Conservation (phyloP, 257 asterid species). For the Haberlea rhodopensis region DNA sequence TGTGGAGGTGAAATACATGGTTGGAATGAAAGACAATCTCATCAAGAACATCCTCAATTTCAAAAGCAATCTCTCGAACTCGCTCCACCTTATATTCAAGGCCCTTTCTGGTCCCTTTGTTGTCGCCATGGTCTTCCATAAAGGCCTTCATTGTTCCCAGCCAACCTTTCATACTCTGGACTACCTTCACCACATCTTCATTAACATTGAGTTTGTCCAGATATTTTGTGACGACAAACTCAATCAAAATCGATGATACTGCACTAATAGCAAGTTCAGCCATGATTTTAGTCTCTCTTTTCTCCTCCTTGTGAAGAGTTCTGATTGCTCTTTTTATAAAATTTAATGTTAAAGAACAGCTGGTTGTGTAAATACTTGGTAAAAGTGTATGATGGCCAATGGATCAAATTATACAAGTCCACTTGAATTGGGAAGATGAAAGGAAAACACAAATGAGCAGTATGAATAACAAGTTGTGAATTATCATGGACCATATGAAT, state of each 20-base stretch:
- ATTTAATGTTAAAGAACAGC: too few relatives aligned
- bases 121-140: conserved; percentile 19
- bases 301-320: background rate
- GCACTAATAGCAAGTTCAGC: conserved; percentile 35
- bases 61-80: conserved; percentile 21
- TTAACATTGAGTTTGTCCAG: background rate
- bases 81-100: background rate
- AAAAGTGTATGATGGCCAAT: background rate
- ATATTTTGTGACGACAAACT: background rate
- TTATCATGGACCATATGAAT: too few relatives aligned
- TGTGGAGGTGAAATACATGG: conserved; percentile 16
- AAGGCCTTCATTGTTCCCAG: conserved; percentile 10
- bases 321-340: background rate
- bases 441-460: background rate
- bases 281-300: conserved; percentile 15
- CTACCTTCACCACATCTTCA: background rate
- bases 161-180: conserved; percentile 17
- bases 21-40: conserved; percentile 26
- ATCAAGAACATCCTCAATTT: conserved; percentile 35
- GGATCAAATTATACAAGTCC: background rate
- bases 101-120: background rate
- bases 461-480: background rate
- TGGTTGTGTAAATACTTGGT: background rate
- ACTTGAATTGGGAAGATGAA: background rate
- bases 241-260: conserved; percentile 13